A percentile compares a stretch with the other conserved stretches of the same genome.
These are phyloP conservation scores for Leucogyrophana mollusca DNA, from an alignment of 768 basidiomycete genomes.

Conservation along the genomic window DNA sequence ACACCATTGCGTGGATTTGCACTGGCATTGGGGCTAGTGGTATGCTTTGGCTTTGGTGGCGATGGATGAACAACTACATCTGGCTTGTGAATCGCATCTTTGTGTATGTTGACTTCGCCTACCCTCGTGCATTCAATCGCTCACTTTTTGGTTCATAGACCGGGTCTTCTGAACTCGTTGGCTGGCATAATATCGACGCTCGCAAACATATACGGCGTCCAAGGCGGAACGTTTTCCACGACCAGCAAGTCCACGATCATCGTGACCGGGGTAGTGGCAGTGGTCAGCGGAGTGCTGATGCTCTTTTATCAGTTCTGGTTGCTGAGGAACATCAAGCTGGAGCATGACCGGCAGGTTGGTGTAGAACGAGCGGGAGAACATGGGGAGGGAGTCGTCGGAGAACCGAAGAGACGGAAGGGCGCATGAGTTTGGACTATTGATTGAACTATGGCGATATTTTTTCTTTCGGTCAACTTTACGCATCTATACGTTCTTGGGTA, in stretches of 20 bases:
- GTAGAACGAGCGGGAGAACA: constrained; percentile 40
- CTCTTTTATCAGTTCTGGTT: constrained; percentile 46
- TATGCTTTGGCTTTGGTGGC: constrained; percentile 61
- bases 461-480: too few species aligned
- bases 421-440: neutral
- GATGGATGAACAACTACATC: constrained; percentile 57
- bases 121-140: neutral
- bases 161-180: constrained; percentile 54
- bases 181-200: constrained; percentile 58
- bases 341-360: constrained; percentile 42
- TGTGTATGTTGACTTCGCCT: constrained; percentile 36
- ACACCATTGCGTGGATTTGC: constrained; percentile 54
- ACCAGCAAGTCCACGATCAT: constrained; percentile 46
- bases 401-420: constrained; percentile 4
- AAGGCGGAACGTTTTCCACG: constrained; percentile 43
- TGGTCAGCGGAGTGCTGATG: constrained; percentile 40
- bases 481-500: too few species aligned
- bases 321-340: constrained; percentile 39
- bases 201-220: constrained; percentile 47
- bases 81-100: constrained; percentile 60
- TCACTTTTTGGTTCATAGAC: constrained; percentile 31
- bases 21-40: constrained; percentile 51
- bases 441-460: neutral
- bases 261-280: constrained; percentile 40
- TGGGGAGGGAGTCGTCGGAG: constrained; percentile 39